These are phyloP conservation scores for Ustilago sp. DNA, from an alignment of 1,284 basidiomycete genomes.

Conservation along the genomic window DNA sequence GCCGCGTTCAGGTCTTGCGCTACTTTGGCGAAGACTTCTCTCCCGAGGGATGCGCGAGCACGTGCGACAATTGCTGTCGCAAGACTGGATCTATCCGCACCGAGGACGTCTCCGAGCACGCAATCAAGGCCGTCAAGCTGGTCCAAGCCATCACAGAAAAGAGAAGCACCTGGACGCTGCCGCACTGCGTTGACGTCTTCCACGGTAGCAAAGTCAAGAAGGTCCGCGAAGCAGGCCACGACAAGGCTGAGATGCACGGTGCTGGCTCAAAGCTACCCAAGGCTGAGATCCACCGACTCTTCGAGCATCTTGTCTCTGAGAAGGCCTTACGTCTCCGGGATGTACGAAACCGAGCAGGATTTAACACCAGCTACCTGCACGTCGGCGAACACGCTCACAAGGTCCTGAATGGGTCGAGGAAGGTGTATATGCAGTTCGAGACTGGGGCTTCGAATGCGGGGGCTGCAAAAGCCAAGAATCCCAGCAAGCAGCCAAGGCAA, in stretches of 20 bases:
- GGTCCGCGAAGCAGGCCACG: conserved; percentile 73
- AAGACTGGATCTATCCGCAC: conserved; percentile 28
- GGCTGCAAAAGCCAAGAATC: conserved; percentile 14
- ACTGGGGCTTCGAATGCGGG: conserved; percentile 28
- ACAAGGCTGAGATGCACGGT: conserved; percentile 74
- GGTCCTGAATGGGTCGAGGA: conserved; percentile 43
- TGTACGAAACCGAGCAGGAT: conserved; percentile 67
- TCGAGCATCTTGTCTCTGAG: conserved; percentile 74
- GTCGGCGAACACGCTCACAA: conserved; percentile 27
- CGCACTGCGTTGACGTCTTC: conserved; percentile 74
- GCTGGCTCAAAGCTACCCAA: conserved; percentile 73
- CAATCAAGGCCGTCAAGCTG: conserved; percentile 74
- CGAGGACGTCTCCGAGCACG: conserved; percentile 74
- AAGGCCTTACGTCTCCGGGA: conserved; percentile 70
- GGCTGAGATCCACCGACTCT: conserved; percentile 76
- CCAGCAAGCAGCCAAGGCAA: conserved; percentile 16
- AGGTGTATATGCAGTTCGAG: conserved; percentile 55
- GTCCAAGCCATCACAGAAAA: conserved; percentile 72
- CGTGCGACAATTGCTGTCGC: conserved; percentile 80
- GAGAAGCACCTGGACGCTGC: conserved; percentile 73
- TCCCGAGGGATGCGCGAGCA: conserved; percentile 74
- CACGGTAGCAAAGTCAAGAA: conserved; percentile 75
- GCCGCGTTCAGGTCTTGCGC: conserved; percentile 83
- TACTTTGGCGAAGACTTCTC: conserved; percentile 79
- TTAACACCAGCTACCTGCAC: conserved; percentile 69